Percentiles rank a stretch among this genome's conserved stretches.
phyloP scores from a whole-genome alignment of 305 asterid species.

The Petunia hybrid region DNA sequence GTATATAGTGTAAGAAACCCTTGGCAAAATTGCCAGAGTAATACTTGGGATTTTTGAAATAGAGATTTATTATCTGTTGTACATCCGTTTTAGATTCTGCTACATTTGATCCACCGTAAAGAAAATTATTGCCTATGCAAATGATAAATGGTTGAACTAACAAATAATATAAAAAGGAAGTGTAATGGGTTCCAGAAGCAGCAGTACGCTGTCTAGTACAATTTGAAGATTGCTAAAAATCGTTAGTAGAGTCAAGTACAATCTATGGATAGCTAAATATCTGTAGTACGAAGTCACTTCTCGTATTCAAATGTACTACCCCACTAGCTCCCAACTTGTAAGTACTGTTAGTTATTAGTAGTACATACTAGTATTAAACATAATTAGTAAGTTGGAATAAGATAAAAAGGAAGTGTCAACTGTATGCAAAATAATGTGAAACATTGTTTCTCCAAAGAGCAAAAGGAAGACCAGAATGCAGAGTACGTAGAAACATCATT shows the following conservation, averaged over 20 bases:
- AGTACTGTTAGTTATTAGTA: neutral
- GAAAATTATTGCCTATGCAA: neutral
- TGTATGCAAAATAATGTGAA: neutral
- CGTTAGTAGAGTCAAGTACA: constrained; percentile 19
- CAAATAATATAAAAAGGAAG: neutral
- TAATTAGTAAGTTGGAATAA: neutral
- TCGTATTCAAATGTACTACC: constrained; percentile 5
- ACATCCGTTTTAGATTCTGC: no score
- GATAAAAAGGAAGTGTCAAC: constrained; percentile 8
- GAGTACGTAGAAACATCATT: constrained; percentile 32
- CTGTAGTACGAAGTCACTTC: neutral
- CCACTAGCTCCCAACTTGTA: neutral
- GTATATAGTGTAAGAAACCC: no score
- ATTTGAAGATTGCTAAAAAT: neutral
- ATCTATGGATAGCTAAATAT: neutral
- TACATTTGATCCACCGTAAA: no score
- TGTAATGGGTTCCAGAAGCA: neutral
- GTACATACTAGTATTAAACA: neutral
- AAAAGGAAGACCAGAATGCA: no score
- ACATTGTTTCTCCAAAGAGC: neutral
- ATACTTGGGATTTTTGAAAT: no score
- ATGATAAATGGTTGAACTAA: neutral
- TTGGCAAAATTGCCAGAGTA: no score
- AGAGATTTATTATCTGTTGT: no score
- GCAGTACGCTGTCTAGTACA: constrained; percentile 29